A percentile compares a stretch with the other conserved stretches of the same genome.
Evolutionary conservation across 2,329 filamentous ascomycete genomes (phyloP).

Genomic region (Ustulina deusta): DNA sequence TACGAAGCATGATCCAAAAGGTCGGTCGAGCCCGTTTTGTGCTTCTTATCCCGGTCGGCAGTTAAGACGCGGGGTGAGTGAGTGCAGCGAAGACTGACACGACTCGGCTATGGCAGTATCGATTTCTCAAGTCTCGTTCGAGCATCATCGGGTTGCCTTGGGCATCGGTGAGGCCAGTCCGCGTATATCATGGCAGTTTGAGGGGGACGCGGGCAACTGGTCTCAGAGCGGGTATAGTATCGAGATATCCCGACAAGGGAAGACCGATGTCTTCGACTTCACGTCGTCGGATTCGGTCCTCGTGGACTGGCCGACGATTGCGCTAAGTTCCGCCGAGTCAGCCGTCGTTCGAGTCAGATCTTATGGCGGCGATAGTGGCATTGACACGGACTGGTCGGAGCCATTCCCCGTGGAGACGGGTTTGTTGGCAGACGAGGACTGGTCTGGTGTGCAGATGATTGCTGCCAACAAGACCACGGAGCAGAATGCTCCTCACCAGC

Average conservation of each 20-base stretch:
- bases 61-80: background rate
- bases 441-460: slow-evolving; percentile 51
- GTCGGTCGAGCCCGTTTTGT: slow-evolving; percentile 13
- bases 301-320: slow-evolving; percentile 58
- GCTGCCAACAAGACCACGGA: slow-evolving; percentile 49
- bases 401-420: slow-evolving; percentile 53
- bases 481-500: slow-evolving; percentile 47
- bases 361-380: slow-evolving; percentile 45
- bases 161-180: slow-evolving; percentile 59
- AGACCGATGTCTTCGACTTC: slow-evolving; percentile 43
- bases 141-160: slow-evolving; percentile 56
- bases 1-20: slow-evolving; percentile 30
- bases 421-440: slow-evolving; percentile 48
- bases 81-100: slow-evolving; percentile 18
- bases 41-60: background rate
- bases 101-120: slow-evolving; percentile 52
- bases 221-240: slow-evolving; percentile 59
- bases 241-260: slow-evolving; percentile 51
- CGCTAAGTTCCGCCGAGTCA: slow-evolving; percentile 50
- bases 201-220: slow-evolving; percentile 56
- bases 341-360: slow-evolving; percentile 53
- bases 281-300: slow-evolving; percentile 56
- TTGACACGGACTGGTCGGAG: slow-evolving; percentile 51
- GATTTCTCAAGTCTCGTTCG: slow-evolving; percentile 56
- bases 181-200: slow-evolving; percentile 61